A percentile compares a stretch with the other conserved stretches of the same genome.
Conservation (phyloP, 2,329 filamentous ascomycete genomes). For the Aspergillus chevalieri region DNA sequence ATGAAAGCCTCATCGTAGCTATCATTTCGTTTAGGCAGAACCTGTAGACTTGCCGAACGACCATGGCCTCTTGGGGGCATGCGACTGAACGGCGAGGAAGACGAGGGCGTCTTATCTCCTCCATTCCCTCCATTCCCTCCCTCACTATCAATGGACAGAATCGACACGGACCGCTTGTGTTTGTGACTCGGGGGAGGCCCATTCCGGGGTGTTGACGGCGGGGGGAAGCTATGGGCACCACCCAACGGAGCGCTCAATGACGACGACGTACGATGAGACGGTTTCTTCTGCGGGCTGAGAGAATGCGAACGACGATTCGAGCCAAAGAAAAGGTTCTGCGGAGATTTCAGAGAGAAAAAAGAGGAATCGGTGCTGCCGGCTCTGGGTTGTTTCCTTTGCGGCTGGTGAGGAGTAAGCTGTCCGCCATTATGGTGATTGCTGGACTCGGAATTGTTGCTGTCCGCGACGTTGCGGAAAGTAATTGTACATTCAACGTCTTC, state of each 20-base stretch:
- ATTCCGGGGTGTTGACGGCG: constrained; percentile 28
- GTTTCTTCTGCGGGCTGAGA: constrained; percentile 26
- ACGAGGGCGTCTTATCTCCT: constrained; percentile 24
- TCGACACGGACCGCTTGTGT: constrained; percentile 73
- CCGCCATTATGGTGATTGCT: constrained; percentile 13
- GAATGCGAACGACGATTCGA: constrained; percentile 31
- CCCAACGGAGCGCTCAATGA: constrained; percentile 36
- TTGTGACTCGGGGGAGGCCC: constrained; percentile 43
- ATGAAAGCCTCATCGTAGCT: constrained; percentile 33
- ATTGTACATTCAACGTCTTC: constrained; percentile 94
- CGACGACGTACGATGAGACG: constrained; percentile 33
- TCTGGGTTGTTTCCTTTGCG: constrained; percentile 34
- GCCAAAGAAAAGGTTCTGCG: constrained; percentile 31
- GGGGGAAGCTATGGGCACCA: constrained; percentile 38
- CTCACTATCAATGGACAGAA: constrained; percentile 65
- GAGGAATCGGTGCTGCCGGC: constrained; percentile 28
- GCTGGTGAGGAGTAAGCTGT: constrained; percentile 28
- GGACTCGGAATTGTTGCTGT: constrained; percentile 31
- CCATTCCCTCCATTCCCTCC: constrained; percentile 12
- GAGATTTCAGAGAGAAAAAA: constrained; percentile 34
- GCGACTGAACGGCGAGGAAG: constrained; percentile 32
- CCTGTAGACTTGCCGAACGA: constrained; percentile 75
- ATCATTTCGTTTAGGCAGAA: constrained; percentile 49
- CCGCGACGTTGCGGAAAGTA: constrained; percentile 81
- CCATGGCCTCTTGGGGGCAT: constrained; percentile 61